phyloP scores from a whole-genome alignment of 1,284 basidiomycete genomes.

The Heterobasidion annosum region DNA sequence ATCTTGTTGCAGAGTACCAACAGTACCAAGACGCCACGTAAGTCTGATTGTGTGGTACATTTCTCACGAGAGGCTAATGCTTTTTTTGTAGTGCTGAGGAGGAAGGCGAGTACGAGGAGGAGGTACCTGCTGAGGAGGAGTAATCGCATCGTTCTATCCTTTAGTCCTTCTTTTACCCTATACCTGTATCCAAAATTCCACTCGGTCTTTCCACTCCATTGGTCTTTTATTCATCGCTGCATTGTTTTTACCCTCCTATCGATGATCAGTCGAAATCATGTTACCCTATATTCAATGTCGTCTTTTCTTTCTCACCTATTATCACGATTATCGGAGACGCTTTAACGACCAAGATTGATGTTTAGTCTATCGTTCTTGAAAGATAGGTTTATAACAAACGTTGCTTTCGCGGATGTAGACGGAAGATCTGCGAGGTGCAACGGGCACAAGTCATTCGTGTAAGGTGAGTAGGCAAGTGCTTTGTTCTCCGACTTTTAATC shows the following conservation, averaged over 20 bases:
- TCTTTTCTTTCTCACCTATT: constrained; percentile 3
- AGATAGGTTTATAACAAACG: constrained; percentile 1
- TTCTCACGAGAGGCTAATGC: neutral
- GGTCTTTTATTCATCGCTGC: neutral
- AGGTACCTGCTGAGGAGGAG: constrained; percentile 50
- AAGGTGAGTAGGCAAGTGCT: neutral
- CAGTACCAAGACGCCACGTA: constrained; percentile 95
- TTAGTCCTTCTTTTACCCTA: constrained; percentile 3
- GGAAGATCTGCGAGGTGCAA: neutral
- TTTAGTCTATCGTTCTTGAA: constrained; percentile 3
- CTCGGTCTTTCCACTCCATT: constrained; percentile 5
- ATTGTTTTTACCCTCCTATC: constrained; percentile 6
- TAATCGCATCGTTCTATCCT: constrained; percentile 18
- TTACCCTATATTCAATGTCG: constrained; percentile 9
- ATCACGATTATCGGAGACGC: constrained; percentile 7
- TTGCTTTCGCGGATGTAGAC: neutral
- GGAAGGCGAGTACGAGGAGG: constrained; percentile 78
- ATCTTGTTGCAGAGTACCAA: constrained; percentile 89
- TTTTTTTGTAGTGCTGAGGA: constrained; percentile 52
- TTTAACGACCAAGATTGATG: constrained; percentile 7
- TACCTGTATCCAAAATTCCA: constrained; percentile 11
- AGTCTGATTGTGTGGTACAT: constrained; percentile 20
- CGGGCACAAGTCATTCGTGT: neutral
- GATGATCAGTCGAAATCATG: constrained; percentile 4
- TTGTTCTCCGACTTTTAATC: too few species aligned